Evolutionary conservation across 768 basidiomycete species (phyloP), one percentile per base, ranked within the genome.

Genomic region (Mycena maculata): DNA sequence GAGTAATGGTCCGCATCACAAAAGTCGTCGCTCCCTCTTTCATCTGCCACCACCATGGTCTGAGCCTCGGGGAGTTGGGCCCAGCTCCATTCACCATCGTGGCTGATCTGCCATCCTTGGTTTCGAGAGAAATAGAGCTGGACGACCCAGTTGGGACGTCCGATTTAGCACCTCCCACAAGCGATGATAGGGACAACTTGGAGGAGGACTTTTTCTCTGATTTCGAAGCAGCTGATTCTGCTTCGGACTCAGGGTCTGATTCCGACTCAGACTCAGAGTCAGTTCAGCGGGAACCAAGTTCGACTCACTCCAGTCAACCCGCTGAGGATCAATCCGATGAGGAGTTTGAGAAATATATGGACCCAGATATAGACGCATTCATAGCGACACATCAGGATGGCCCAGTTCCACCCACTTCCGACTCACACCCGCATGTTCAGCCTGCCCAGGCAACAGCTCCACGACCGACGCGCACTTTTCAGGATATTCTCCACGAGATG

Each of bases 401-500:
- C 1, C 31, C 8, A 22, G 1, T 12, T 3, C 15, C 25, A 10
- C 16, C 20, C 23, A 28, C 22, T 15, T 13, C 33, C 33, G 33
- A 36, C 25, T 15, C 58, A 38, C 20, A 38, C 20, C 47, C 58
- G 12, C 8, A 48, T 10, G n/a, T 48, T 23, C 58, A 49, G 30
- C 58, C 45, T 12, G 27, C 23, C 10, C 16, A 8, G 4, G 22
- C 30, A 28, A 15, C 5, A 13, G 33, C 18, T 11, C 42, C 45
- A 10, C 4, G 23, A 27, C 38, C 49, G 41, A 50, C 59, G 1
- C 59, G 59, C 1, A 41, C 38, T 2, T 60, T 60, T 9, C 59
- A 60, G 15, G 59, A 60, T 30, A 18, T 60, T 7, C 50, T 16
- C 15, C 59, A 60, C 16, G 48, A 41, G 20, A 60, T 60, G 59